Evolutionary conservation across 805 yeast genomes (phyloP), one percentile per base, ranked within the genome.

Genomic region (Monosporozyma aquatica): DNA sequence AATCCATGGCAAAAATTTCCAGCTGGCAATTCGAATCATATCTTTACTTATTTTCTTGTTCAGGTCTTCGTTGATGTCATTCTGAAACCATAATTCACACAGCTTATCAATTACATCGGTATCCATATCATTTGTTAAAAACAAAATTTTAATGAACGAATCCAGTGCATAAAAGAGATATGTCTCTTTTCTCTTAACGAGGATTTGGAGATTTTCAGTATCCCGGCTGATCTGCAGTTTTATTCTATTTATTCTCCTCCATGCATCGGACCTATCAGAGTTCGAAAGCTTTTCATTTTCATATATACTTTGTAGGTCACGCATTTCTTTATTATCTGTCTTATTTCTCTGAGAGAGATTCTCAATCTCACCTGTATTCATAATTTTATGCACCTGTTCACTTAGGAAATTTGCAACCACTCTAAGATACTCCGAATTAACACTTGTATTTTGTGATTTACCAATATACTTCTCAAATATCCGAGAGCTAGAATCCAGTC

Each of bases 61-160:
- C 5, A 82, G 62, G 0, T 54, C 58, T 1, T 60, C 70, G 26
- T 68, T 67, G 5, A 58, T 56, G 2, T 78, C 69, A 49, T 76
- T 71, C 46, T 80, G 83, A 30, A 90, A 67, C 95, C 97, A 90
- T 9, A 90, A 59, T 0, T 89, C 82, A 59, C 89, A 81, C 47
- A 89, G 81, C 43, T 84, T 74, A 54, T 86, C 94, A 23, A 82
- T 64, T 40, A 76, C 81, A 45, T 74, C 75, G 38, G 74, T 77
- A 41, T 70, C 73, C 45, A 58, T 67, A 3, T 52, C 53, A 37
- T 70, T 74, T 34, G 69, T 58, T 15, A 65, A 59, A 1, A 69
- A 56, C n/a, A 83, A 61, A 13, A 82, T 67, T 33, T 65, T 68
- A 41, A 87, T 53, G 53, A 80, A 85, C 48, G 74, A 80, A 18